Evolutionary conservation across 257 asterid genomes (phyloP).

Genomic region (Solanum pennellii): DNA sequence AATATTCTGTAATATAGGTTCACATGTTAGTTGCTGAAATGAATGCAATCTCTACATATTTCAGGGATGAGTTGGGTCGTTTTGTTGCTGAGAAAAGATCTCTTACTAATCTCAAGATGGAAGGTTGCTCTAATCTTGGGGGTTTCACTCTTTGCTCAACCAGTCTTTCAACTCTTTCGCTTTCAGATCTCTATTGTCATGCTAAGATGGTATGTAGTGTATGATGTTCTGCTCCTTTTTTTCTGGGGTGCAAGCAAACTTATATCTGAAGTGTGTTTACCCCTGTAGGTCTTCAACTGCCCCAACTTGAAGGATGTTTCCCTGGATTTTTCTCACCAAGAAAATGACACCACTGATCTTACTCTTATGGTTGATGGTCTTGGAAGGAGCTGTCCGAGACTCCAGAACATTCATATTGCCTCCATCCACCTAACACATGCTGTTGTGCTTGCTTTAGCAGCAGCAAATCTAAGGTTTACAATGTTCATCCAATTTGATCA

Average conservation of each 20-base stretch:
- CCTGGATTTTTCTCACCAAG: constrained; percentile 74
- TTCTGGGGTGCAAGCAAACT: neutral
- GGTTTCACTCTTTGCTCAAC: constrained; percentile 51
- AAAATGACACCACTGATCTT: constrained; percentile 70
- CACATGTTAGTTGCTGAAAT: neutral
- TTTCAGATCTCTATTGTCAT: constrained; percentile 76
- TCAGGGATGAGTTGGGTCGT: constrained; percentile 90
- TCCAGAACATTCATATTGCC: constrained; percentile 77
- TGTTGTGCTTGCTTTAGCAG: constrained; percentile 70
- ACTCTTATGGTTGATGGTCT: constrained; percentile 45
- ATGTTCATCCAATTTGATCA: neutral
- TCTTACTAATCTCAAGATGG: constrained; percentile 81
- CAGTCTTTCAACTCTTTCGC: constrained; percentile 66
- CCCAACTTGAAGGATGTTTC: constrained; percentile 84
- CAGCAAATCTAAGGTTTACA: constrained; percentile 71
- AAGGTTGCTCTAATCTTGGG: constrained; percentile 82
- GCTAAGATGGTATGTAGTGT: constrained; percentile 52
- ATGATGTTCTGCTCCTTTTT: neutral
- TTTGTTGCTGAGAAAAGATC: constrained; percentile 69
- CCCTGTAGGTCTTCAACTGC: constrained; percentile 64
- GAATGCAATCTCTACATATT: neutral
- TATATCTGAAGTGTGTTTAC: neutral
- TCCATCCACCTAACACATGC: constrained; percentile 65
- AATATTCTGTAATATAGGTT: neutral
- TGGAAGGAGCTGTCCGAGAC: constrained; percentile 81